phyloP scores from a whole-genome alignment of 352 stramenopile species.

The Globisporangium iwayamae region DNA sequence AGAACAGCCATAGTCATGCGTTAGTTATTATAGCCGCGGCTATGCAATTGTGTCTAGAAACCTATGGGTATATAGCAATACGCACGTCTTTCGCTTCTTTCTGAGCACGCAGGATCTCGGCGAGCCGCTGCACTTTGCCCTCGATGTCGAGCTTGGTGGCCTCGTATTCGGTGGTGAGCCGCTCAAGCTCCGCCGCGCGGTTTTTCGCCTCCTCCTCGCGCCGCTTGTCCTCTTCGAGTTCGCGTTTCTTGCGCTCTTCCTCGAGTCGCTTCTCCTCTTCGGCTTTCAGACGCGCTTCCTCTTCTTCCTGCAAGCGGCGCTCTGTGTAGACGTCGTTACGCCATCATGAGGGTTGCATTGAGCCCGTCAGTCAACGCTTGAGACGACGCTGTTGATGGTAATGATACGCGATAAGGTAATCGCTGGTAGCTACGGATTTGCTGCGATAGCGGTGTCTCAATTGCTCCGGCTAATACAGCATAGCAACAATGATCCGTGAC shows the following conservation, averaged over 20 bases:
- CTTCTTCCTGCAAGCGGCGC: slow-evolving; percentile 65
- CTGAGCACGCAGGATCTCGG: slow-evolving; percentile 51
- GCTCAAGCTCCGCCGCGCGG: slow-evolving; percentile 60
- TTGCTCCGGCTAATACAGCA: too few relatives aligned
- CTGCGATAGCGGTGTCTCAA: neutral
- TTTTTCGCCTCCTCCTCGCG: slow-evolving; percentile 65
- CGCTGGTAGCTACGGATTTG: too few relatives aligned
- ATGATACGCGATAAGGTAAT: too few relatives aligned
- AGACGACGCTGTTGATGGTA: too few relatives aligned
- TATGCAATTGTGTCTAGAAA: neutral
- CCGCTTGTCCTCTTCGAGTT: slow-evolving; percentile 53
- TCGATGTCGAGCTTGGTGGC: slow-evolving; percentile 29
- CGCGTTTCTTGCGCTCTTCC: slow-evolving; percentile 9
- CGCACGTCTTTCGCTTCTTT: slow-evolving; percentile 65
- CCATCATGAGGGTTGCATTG: too few relatives aligned
- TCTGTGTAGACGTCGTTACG: slow-evolving; percentile 23
- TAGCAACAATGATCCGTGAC: too few relatives aligned
- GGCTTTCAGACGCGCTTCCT: slow-evolving; percentile 15
- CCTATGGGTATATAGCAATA: neutral
- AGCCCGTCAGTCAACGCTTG: too few relatives aligned
- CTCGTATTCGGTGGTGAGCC: slow-evolving; percentile 23
- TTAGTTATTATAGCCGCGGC: neutral
- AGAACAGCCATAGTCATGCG: neutral
- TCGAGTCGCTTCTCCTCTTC: too few relatives aligned
- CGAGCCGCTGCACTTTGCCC: slow-evolving; percentile 52